phyloP scores from a whole-genome alignment of 2,329 filamentous ascomycete genomes.

The Diaporthe sp. region DNA sequence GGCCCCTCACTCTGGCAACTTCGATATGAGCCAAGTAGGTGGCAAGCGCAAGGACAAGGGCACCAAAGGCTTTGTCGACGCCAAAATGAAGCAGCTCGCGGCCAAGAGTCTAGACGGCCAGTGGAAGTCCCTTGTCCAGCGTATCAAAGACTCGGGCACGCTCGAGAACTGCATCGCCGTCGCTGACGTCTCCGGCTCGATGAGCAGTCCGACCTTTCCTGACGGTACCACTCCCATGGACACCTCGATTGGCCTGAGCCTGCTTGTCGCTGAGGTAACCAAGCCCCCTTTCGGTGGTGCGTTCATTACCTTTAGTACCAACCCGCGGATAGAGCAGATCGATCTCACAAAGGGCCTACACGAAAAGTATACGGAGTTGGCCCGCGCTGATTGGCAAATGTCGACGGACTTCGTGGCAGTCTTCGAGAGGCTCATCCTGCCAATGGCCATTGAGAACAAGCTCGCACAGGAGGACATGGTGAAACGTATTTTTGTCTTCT shows the following conservation, averaged over 20 bases:
- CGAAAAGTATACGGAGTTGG: constrained; percentile 52
- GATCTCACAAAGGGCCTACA: constrained; percentile 50
- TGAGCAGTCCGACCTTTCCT: constrained; percentile 50
- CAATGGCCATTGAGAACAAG: constrained; percentile 61
- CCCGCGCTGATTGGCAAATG: constrained; percentile 47
- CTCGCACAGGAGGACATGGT: constrained; percentile 68
- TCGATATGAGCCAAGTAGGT: no score
- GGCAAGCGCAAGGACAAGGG: constrained; percentile 24
- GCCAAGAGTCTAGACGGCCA: constrained; percentile 57
- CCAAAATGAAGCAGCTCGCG: constrained; percentile 46
- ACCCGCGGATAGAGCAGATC: constrained; percentile 53
- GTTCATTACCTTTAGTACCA: constrained; percentile 64
- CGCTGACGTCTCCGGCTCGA: constrained; percentile 68
- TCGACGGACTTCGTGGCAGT: constrained; percentile 65
- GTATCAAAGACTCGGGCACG: constrained; percentile 64
- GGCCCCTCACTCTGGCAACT: neutral
- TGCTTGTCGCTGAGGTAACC: constrained; percentile 64
- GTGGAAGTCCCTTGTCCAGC: constrained; percentile 67
- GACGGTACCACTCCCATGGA: constrained; percentile 63
- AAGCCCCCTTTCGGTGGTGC: constrained; percentile 62
- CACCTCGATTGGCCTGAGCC: constrained; percentile 64
- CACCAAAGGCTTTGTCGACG: constrained; percentile 40
- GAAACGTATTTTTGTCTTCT: constrained; percentile 69
- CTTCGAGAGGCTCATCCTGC: constrained; percentile 64
- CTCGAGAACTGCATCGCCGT: constrained; percentile 65